These are phyloP conservation scores for Puccinia novopanici DNA, from an alignment of 1,284 basidiomycete genomes.

Conservation along the genomic window DNA sequence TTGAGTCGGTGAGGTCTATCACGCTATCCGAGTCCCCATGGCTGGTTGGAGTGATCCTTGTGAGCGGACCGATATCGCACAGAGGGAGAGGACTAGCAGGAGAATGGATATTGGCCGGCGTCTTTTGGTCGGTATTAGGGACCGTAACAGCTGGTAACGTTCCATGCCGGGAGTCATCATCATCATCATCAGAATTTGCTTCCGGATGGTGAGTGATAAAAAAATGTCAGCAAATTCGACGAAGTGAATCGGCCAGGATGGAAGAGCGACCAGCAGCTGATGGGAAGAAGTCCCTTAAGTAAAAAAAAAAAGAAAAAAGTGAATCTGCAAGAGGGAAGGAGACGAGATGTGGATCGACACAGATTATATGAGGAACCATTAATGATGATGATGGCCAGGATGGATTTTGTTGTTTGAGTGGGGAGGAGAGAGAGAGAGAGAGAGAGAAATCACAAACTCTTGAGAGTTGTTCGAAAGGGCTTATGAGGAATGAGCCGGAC, in stretches of 20 bases:
- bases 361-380: background rate
- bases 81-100: background rate
- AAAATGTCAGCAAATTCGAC: background rate
- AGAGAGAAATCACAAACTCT: no score
- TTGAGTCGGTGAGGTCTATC: background rate
- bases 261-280: no score
- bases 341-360: background rate
- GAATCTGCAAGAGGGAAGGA: background rate
- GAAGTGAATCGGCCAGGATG: background rate
- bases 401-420: background rate
- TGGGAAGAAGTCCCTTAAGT: background rate
- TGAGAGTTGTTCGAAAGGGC: background rate
- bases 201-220: background rate
- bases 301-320: no score
- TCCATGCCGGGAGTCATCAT: background rate
- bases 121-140: background rate
- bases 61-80: constrained; percentile 2
- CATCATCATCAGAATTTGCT: background rate
- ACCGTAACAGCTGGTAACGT: background rate
- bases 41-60: background rate
- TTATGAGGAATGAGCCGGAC: background rate
- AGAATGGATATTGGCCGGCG: background rate
- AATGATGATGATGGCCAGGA: background rate
- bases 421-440: background rate
- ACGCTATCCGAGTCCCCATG: background rate